Evolutionary conservation across 495 filamentous ascomycete species (phyloP), one percentile per base, ranked within the genome.

Genomic region (Ramalina peruviana): DNA sequence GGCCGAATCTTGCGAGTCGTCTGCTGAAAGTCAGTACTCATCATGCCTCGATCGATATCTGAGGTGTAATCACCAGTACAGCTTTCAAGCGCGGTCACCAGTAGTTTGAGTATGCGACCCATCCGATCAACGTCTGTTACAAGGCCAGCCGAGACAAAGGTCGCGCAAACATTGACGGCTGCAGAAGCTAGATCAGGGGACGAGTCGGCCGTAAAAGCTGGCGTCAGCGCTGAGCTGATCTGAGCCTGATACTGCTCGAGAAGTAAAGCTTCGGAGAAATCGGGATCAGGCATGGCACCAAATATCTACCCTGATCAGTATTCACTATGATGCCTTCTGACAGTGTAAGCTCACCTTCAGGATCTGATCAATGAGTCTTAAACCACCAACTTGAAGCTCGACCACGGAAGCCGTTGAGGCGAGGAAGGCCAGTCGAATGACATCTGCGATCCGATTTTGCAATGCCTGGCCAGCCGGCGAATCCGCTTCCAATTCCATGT

Each of bases 231-330:
- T 1, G 92, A 96, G 56, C 90, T 86, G 58, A 97, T 96, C 62
- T 99, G 92, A 15, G 92, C 92, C 63, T 99, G 92, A 58, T 97
- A 99, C 61, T 97, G 92, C 59, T 99, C 92, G 0, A 99, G 76
- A 12, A 99, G 72, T 60, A 92, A 87, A 10, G 86, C 92, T 63
- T 99, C 92, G 7, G 88, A 78, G 59, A 98, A 97, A 60, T 97
- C 92, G 0, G 93, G 92, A 66, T 98, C 92, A 2, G 93, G 87
- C 7, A 82, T 86, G 58, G 88, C 89, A 43, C 93, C 92, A 68
- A 99, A 99, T 72, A 97, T 88, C 69, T 78, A 54, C 2, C 47
- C 0, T 17, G 23, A 36, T 67, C 50, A 66, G 57, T 16, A 52
- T 11, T 12, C 25, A 43, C n/a, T 1, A 30, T 21, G 33, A 4